phyloP scores from a whole-genome alignment of 495 filamentous ascomycete species.

The Aspergillus coremiiformis region DNA sequence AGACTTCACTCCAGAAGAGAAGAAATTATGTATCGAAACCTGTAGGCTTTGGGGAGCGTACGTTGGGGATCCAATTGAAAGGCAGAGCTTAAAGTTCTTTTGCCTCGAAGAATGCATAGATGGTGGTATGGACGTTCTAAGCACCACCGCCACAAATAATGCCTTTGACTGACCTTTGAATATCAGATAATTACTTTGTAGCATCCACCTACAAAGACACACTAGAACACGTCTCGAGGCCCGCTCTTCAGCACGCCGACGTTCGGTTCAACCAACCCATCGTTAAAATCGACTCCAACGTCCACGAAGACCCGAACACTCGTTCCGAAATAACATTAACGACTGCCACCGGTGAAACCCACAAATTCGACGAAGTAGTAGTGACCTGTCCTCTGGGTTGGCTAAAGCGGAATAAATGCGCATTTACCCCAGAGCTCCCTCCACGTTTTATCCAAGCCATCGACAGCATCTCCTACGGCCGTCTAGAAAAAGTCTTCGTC shows the following conservation, averaged over 20 bases:
- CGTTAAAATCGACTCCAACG: constrained; percentile 36
- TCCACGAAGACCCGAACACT: constrained; percentile 4
- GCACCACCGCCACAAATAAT: not conserved
- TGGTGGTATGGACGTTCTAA: constrained; percentile 57
- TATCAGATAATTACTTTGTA: constrained; percentile 76
- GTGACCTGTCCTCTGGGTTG: constrained; percentile 83
- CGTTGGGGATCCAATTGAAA: constrained; percentile 68
- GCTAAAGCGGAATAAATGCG: constrained; percentile 66
- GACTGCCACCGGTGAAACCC: constrained; percentile 42
- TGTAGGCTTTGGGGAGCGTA: constrained; percentile 80
- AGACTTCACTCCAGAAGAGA: constrained; percentile 44
- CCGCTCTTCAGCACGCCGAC: constrained; percentile 53
- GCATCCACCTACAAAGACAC: constrained; percentile 79
- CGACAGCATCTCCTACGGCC: constrained; percentile 71
- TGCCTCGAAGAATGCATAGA: constrained; percentile 94
- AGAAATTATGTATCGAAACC: constrained; percentile 51
- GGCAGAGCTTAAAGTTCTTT: constrained; percentile 86
- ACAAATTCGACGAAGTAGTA: constrained; percentile 76
- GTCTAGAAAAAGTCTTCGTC: constrained; percentile 87
- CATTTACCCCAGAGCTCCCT: constrained; percentile 66
- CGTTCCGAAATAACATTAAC: constrained; percentile 42
- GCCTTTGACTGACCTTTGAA: not conserved
- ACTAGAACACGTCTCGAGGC: constrained; percentile 56
- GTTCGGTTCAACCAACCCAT: constrained; percentile 54
- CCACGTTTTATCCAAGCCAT: constrained; percentile 62